Percentiles rank a stretch among this genome's conserved stretches.
Evolutionary conservation across 306 rosid genomes (phyloP).

Genomic region (Potentilla sterilis): DNA sequence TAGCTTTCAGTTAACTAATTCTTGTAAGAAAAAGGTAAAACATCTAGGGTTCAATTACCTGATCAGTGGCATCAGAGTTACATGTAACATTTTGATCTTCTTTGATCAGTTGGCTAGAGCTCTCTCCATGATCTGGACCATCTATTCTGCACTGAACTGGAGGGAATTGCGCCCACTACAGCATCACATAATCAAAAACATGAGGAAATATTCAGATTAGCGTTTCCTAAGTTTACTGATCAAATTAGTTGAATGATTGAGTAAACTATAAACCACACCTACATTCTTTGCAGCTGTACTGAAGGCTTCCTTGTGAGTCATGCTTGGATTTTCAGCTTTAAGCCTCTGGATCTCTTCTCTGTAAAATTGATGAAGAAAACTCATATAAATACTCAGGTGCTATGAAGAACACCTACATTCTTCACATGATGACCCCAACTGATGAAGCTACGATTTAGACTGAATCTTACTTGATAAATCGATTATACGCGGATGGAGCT

Average conservation of each 20-base stretch:
- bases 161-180: constrained; percentile 89
- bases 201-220: background rate
- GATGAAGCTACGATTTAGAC: background rate
- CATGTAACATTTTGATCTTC: constrained; percentile 39
- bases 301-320: constrained; percentile 95
- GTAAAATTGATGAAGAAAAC: background rate
- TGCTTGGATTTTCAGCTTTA: constrained; percentile 75
- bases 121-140: constrained; percentile 33
- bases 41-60: constrained; percentile 8
- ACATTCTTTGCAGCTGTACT: constrained; percentile 92
- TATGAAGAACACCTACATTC: no score
- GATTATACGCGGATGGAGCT: constrained; percentile 95
- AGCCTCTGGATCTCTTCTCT: constrained; percentile 93
- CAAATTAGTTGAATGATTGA: background rate
- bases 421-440: no score
- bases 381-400: constrained; percentile 6
- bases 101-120: constrained; percentile 28
- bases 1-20: background rate
- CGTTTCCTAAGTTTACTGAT: background rate
- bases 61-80: constrained; percentile 27
- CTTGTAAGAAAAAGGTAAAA: background rate
- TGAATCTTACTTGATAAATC: constrained; percentile 73
- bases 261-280: background rate
- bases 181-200: background rate
- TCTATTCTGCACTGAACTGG: constrained; percentile 54